Evolutionary conservation across 306 rosid species (phyloP), one percentile per base, ranked within the genome.

Genomic region (Quercus glauca): DNA sequence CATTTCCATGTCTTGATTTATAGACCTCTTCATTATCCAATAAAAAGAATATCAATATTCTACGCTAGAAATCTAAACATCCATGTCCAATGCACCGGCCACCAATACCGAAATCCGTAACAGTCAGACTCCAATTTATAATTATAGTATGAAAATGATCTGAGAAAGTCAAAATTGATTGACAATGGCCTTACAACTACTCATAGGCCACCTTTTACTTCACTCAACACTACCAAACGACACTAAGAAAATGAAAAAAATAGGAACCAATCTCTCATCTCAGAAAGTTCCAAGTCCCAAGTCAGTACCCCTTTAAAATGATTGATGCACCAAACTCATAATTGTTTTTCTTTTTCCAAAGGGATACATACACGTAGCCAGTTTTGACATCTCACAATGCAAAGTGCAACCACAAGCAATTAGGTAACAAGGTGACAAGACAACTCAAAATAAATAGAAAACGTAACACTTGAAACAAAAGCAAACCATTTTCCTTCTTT

Each of bases 401-500:
- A 76, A 76, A 55, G 55, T 52, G 75, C 74, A 79, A 80, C 77
- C 51, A 8, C 77, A 72, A 73, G 53, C 45, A 41, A 41, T 41
- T 41, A 41, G 45, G 45, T 41, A 81, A 89, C 85, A 80, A 89
- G 89, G 92, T 81, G 71, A 60, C 72, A 56, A 64, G 71, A 60
- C 72, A 56, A 64, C 73, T 63, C 7, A 58, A 78, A 76, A 81
- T 76, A 69, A 43, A 75, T 79, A 23, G 37, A 72, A 76, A 75
- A 85, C 55, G 64, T 35, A 72, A 82, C 70, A 81, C 97, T 92
- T 94, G 68, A 79, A 85, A 82, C 75, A 80, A 59, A 94, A 94
- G 97, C 97, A 90, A 92, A 83, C 68, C 2, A 83, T 49, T 88
- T 76, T 83, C 98, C 87, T 92, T 80, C 76, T 81, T 81, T 84